These are phyloP conservation scores for Paragyromitra xinjiangensis DNA, from an alignment of 495 filamentous ascomycete genomes.

Conservation along the genomic window DNA sequence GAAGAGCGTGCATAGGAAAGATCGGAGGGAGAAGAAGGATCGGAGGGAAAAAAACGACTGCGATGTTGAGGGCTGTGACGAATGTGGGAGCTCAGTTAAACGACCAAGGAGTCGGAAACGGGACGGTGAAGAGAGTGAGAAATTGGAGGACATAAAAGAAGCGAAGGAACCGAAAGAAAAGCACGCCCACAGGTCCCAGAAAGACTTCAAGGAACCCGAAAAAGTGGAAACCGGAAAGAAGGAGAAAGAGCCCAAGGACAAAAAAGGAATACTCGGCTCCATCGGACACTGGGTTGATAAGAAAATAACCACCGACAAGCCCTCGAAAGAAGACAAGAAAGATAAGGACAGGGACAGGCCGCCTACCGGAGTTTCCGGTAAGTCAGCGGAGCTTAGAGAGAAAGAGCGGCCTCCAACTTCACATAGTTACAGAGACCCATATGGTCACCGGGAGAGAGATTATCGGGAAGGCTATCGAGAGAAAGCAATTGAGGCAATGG, in stretches of 20 bases:
- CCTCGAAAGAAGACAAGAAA: constrained; percentile 50
- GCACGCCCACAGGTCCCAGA: constrained; percentile 30
- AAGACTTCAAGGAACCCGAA: constrained; percentile 29
- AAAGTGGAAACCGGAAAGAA: constrained; percentile 22
- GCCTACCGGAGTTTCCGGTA: constrained; percentile 16
- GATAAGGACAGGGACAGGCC: constrained; percentile 38
- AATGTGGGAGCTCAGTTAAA: constrained; percentile 37
- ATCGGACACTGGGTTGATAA: constrained; percentile 42
- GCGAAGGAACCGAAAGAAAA: constrained; percentile 31
- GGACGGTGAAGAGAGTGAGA: constrained; percentile 35
- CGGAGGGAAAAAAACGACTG: constrained; percentile 30
- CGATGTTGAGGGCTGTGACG: constrained; percentile 33
- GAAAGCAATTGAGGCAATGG: constrained; percentile 6
- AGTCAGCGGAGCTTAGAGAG: constrained; percentile 25
- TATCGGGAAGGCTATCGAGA: constrained; percentile 37
- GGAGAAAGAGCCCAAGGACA: constrained; percentile 36
- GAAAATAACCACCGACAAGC: constrained; percentile 44
- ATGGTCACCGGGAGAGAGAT: constrained; percentile 36
- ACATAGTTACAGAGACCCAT: constrained; percentile 33
- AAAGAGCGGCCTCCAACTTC: constrained; percentile 45
- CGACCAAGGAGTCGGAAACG: constrained; percentile 33
- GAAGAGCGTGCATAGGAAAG: constrained; percentile 42
- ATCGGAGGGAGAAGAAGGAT: constrained; percentile 40
- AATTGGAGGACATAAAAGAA: constrained; percentile 34
- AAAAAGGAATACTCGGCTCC: constrained; percentile 40